These are phyloP conservation scores for Berkeleyomyces rouxiae DNA, from an alignment of 2,329 filamentous ascomycete species.

Conservation along the genomic window DNA sequence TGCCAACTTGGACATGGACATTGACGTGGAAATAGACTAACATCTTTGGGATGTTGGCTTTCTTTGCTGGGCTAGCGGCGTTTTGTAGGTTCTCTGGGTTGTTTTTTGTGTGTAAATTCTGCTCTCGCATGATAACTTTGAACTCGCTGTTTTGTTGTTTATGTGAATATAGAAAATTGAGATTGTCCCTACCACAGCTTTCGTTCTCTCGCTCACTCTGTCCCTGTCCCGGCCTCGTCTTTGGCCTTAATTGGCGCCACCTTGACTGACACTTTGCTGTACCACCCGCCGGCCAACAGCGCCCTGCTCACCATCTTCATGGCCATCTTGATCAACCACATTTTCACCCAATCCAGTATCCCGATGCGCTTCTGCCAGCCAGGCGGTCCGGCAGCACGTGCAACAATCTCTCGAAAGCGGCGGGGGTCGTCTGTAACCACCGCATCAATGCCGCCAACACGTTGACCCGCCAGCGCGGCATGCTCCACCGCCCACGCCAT, in stretches of 20 bases:
- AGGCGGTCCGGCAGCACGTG: background rate
- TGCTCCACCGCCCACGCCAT: constrained; percentile 63
- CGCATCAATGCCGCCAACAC: constrained; percentile 41
- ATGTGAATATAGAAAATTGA: background rate
- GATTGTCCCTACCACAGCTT: too few relatives aligned
- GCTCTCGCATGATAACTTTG: background rate
- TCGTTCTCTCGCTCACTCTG: background rate
- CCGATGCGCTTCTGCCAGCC: background rate
- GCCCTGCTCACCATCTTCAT: constrained; percentile 1
- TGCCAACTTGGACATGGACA: constrained; percentile 71
- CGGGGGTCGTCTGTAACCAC: constrained; percentile 75
- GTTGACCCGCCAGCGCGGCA: constrained; percentile 17
- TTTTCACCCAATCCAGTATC: background rate
- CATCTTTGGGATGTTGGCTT: background rate
- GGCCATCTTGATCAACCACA: constrained; percentile 2
- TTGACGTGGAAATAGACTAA: constrained; percentile 52
- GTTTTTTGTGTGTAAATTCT: background rate
- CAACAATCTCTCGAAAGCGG: constrained; percentile 41
- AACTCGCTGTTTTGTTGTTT: background rate
- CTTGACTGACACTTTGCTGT: constrained; percentile 10
- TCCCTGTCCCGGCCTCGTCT: background rate
- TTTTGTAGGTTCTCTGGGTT: background rate
- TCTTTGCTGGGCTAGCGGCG: background rate
- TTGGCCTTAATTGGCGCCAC: background rate
- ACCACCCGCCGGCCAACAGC: constrained; percentile 10